phyloP scores from a whole-genome alignment of 495 filamentous ascomycete genomes.

The Aspergillus ellipticus region DNA sequence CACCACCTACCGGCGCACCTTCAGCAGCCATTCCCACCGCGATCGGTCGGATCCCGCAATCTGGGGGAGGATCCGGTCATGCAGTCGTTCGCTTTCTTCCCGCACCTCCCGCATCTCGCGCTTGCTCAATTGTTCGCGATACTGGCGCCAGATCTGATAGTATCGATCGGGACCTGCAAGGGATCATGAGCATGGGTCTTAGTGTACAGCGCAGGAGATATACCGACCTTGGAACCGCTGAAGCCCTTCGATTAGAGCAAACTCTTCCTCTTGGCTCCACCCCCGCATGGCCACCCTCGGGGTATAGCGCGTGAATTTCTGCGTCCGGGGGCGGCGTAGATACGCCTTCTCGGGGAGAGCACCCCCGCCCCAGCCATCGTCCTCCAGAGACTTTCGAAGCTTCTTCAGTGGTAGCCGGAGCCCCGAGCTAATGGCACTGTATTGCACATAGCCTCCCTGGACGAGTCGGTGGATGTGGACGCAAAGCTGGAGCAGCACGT shows the following conservation, averaged over 20 bases:
- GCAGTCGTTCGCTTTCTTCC: slow-evolving; percentile 8
- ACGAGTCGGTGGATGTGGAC: slow-evolving; percentile 8
- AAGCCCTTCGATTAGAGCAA: slow-evolving; percentile 18
- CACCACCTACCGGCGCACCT: neutral
- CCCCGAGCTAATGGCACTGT: neutral
- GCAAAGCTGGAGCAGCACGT: slow-evolving; percentile 13
- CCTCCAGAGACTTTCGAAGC: slow-evolving; percentile 8
- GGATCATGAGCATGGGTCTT: neutral
- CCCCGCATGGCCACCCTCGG: neutral
- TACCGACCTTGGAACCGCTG: slow-evolving; percentile 19
- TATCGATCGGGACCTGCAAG: slow-evolving; percentile 13
- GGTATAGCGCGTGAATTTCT: neutral
- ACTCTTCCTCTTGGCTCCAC: slow-evolving; percentile 18
- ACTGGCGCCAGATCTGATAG: slow-evolving; percentile 13
- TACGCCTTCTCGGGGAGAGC: neutral
- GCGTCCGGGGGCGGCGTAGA: neutral
- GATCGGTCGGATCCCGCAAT: slow-evolving; percentile 8
- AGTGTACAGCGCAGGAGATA: neutral
- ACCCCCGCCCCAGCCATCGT: neutral
- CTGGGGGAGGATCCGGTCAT: neutral
- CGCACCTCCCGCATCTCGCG: slow-evolving; percentile 15
- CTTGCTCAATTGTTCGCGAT: slow-evolving; percentile 7
- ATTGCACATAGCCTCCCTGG: neutral
- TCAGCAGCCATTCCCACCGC: slow-evolving; percentile 22
- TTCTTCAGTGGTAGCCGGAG: slow-evolving; percentile 5